Evolutionary conservation across 805 yeast species (phyloP), one percentile per base, ranked within the genome.

Genomic region (Blastobotrys peoriensis): DNA sequence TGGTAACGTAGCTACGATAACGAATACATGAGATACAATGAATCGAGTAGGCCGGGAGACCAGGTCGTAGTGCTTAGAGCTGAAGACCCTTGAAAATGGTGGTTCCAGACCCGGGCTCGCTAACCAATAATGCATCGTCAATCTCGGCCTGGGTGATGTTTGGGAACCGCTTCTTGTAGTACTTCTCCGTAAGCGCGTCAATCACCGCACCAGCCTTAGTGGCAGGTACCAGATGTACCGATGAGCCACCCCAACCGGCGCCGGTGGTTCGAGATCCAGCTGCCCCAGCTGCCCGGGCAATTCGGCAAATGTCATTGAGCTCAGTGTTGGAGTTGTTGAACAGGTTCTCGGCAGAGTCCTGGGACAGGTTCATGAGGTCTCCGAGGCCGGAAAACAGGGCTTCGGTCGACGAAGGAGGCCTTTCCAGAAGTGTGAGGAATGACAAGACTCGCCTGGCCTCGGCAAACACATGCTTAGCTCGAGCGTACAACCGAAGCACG

Each of bases 181-280:
- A 81, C 41, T 76, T 61, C n/a, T 68, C 63, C 19, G 58, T 64
- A 41, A 81, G 64, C 0, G 81, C 78, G 2, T 50, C 45, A 6
- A 62, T 60, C 22, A 78, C 66, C 2, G 43, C 43, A 0, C 56
- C 59, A 8, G 73, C 63, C 47, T 66, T 70, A 47, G 69, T 68
- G 3, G 65, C 63, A 2, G 73, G 64, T 8, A 81, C 75, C 45
- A 82, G 62, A 57, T 81, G 85, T n/a, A 82, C 83, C 0, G 83
- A 70, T 23, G 81, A 76, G 4, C 88, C 88, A 27, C 88, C 88
- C 73, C 79, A 82, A 3, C 89, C 89, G 16, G 89, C 88, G 21
- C 88, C 89, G 6, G 88, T 81, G n/a, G 79, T 71, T 44, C 89
- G 69, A 1, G 85, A 76, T 15, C 88, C 88, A 47, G 62, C 68